Evolutionary conservation across 371 early-diverging fungal genomes (phyloP).

Genomic region (Mortierella sp.): DNA sequence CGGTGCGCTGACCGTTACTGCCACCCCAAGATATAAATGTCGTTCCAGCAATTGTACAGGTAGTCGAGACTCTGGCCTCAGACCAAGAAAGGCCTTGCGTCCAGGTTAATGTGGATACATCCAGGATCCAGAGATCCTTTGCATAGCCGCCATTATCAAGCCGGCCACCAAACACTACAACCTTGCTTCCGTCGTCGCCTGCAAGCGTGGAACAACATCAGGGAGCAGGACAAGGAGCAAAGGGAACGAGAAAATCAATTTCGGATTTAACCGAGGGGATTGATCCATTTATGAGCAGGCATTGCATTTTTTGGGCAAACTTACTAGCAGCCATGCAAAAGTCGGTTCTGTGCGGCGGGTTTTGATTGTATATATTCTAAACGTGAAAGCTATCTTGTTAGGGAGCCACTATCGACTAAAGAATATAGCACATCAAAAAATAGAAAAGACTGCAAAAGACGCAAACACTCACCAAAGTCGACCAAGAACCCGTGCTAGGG

Average conservation of each 20-base stretch:
- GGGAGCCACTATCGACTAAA: too few species aligned
- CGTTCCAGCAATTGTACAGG: constrained; percentile 15
- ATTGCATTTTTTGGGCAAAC: not conserved
- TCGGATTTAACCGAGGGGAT: too few species aligned
- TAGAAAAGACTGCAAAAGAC: not conserved
- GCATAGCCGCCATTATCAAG: constrained; percentile 8
- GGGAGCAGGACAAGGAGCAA: too few species aligned
- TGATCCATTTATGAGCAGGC: too few species aligned
- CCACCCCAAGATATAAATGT: constrained; percentile 17
- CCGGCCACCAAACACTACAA: constrained; percentile 24
- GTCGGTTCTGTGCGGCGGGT: constrained; percentile 16
- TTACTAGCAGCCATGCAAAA: constrained; percentile 28
- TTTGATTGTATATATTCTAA: constrained; percentile 2
- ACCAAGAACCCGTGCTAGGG: constrained; percentile 19
- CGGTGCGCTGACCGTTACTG: constrained; percentile 14
- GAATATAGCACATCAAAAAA: not conserved
- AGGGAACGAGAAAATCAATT: too few species aligned
- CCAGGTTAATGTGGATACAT: constrained; percentile 9
- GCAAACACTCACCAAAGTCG: constrained; percentile 7
- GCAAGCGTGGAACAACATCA: too few species aligned
- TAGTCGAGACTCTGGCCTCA: constrained; percentile 2
- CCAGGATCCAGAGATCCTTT: constrained; percentile 18
- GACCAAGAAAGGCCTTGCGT: constrained; percentile 9
- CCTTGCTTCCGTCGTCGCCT: constrained; percentile 26
- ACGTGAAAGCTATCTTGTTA: not conserved